These are phyloP conservation scores for Xylariales sp. DNA, from an alignment of 2,329 filamentous ascomycete genomes.

Conservation along the genomic window DNA sequence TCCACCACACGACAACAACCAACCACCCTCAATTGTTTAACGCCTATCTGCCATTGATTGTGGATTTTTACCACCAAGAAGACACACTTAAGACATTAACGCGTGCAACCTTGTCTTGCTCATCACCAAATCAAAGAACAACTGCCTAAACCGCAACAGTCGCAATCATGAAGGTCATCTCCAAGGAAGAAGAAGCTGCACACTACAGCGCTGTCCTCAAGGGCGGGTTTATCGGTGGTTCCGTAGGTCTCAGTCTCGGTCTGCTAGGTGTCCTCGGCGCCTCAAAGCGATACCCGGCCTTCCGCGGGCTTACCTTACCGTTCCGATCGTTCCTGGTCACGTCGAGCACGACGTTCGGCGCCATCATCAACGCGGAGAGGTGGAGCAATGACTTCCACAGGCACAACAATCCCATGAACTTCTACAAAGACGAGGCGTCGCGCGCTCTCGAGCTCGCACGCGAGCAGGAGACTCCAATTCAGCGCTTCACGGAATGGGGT, in stretches of 20 bases:
- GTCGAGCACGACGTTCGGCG: slow-evolving; percentile 75
- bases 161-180: slow-evolving; percentile 89
- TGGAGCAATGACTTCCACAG: slow-evolving; percentile 61
- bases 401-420: slow-evolving; percentile 60
- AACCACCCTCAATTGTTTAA: too few relatives aligned
- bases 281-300: slow-evolving; percentile 67
- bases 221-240: slow-evolving; percentile 72
- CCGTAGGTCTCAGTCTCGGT: slow-evolving; percentile 64
- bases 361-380: slow-evolving; percentile 86
- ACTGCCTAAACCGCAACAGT: too few relatives aligned
- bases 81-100: too few relatives aligned
- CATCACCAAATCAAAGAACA: too few relatives aligned
- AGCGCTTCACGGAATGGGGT: slow-evolving; percentile 69
- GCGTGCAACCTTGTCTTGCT: too few relatives aligned
- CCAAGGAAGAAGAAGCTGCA: slow-evolving; percentile 83
- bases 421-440: slow-evolving; percentile 61
- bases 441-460: slow-evolving; percentile 51
- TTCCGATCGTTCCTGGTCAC: slow-evolving; percentile 89
- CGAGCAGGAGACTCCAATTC: slow-evolving; percentile 48
- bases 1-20: too few relatives aligned
- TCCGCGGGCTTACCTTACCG: slow-evolving; percentile 79
- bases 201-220: slow-evolving; percentile 80
- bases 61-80: too few relatives aligned
- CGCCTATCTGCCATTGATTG: too few relatives aligned
- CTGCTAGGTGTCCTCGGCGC: slow-evolving; percentile 63